phyloP scores from a whole-genome alignment of 169 alveolate genomes.

The Eimeria necatrix region DNA sequence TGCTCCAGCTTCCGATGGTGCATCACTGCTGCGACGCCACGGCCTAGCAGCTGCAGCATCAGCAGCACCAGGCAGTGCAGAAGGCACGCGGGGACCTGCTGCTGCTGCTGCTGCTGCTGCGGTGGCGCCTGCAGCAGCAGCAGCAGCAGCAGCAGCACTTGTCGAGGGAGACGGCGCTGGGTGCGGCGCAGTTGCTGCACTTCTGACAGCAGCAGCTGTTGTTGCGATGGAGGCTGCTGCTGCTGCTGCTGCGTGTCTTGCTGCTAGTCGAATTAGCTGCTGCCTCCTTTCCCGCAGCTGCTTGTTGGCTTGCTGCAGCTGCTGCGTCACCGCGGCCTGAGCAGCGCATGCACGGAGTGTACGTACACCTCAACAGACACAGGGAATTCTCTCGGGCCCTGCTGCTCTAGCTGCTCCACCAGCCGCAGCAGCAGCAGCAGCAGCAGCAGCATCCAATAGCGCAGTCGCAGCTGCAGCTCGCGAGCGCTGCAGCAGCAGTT shows the following conservation, averaged over 20 bases:
- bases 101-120: slow-evolving; percentile 8
- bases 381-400: not conserved
- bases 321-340: slow-evolving; percentile 8
- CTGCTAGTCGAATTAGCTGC: slow-evolving; percentile 40
- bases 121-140: slow-evolving; percentile 23
- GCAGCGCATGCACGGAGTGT: not conserved
- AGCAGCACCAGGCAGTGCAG: slow-evolving; percentile 18
- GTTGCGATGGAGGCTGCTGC: slow-evolving; percentile 27
- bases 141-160: slow-evolving; percentile 42
- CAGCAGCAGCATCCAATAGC: not conserved
- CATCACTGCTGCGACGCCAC: too few species aligned
- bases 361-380: not conserved
- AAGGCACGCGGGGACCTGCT: not conserved
- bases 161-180: not conserved
- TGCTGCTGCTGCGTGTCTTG: slow-evolving; percentile 45
- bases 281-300: slow-evolving; percentile 16
- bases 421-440: not conserved
- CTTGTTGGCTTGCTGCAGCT: slow-evolving; percentile 42
- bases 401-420: too few species aligned
- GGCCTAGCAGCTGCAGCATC: slow-evolving; percentile 18
- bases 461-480: not conserved
- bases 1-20: not conserved
- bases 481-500: not conserved
- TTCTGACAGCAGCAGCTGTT: not conserved
- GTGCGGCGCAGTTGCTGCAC: not conserved